phyloP scores from a whole-genome alignment of 805 yeast genomes.

The Jamesozyma hellenica region DNA sequence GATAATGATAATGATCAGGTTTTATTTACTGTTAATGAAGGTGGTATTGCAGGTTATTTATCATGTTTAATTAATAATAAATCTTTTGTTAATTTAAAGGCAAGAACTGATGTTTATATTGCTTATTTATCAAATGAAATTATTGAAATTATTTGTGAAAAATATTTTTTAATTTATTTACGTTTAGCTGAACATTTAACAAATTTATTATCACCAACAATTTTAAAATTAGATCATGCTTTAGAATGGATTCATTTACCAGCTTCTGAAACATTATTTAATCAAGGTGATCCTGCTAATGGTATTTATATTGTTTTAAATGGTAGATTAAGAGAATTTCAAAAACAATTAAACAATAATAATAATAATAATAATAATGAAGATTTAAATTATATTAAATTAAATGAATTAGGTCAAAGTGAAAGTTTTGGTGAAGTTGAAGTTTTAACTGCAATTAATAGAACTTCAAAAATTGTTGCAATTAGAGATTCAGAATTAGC shows the following conservation, averaged over 20 bases:
- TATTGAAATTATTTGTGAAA: conserved; percentile 59
- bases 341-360: conserved; percentile 13
- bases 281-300: conserved; percentile 79
- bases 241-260: conserved; percentile 87
- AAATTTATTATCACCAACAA: conserved; percentile 52
- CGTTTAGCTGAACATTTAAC: conserved; percentile 69
- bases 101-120: conserved; percentile 51
- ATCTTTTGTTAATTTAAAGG: conserved; percentile 62
- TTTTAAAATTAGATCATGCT: conserved; percentile 77
- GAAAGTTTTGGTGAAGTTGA: conserved; percentile 93
- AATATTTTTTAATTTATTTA: conserved; percentile 63
- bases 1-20: neutral
- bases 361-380: neutral
- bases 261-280: conserved; percentile 74
- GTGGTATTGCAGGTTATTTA: conserved; percentile 82
- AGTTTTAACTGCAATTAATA: conserved; percentile 69
- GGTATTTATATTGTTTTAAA: conserved; percentile 84
- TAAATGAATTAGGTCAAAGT: conserved; percentile 86
- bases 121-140: conserved; percentile 60
- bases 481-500: conserved; percentile 92
- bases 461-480: conserved; percentile 65
- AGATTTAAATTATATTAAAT: conserved; percentile 20
- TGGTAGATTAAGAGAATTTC: conserved; percentile 71
- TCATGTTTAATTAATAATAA: conserved; percentile 71
- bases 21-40: conserved; percentile 54